A percentile compares a stretch with the other conserved stretches of the same genome.
Conservation (phyloP, 108 stramenopile species). For the Skeletonema menzelii region DNA sequence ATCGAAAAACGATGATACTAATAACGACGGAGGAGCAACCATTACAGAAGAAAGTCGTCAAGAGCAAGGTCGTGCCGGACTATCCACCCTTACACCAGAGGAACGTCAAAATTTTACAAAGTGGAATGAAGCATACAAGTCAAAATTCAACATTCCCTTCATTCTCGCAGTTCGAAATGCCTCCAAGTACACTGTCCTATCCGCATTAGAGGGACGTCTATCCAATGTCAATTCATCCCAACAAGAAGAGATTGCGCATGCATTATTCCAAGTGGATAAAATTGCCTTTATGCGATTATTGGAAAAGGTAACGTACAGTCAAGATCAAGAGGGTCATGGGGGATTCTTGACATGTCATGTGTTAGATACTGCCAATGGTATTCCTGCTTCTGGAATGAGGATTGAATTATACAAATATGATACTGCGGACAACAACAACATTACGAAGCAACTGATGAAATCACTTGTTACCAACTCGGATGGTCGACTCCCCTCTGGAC, state of each 20-base stretch:
- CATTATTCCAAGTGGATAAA: slow-evolving; percentile 83
- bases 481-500: slow-evolving; percentile 76
- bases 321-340: slow-evolving; percentile 42
- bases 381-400: slow-evolving; percentile 75
- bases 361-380: slow-evolving; percentile 84
- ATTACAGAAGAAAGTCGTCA: slow-evolving; percentile 72
- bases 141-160: slow-evolving; percentile 80
- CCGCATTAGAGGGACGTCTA: slow-evolving; percentile 68
- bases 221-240: slow-evolving; percentile 16
- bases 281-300: slow-evolving; percentile 93
- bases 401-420: slow-evolving; percentile 63
- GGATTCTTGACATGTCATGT: slow-evolving; percentile 92
- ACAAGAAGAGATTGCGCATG: slow-evolving; percentile 66
- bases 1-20: slow-evolving; percentile 45
- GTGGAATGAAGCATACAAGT: slow-evolving; percentile 65
- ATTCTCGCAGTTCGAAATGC: slow-evolving; percentile 89
- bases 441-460: slow-evolving; percentile 34
- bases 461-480: slow-evolving; percentile 82
- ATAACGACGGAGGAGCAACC: slow-evolving; percentile 20
- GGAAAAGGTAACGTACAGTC: slow-evolving; percentile 42
- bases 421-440: slow-evolving; percentile 25
- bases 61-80: slow-evolving; percentile 77
- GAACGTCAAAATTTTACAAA: slow-evolving; percentile 58
- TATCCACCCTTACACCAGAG: slow-evolving; percentile 63
- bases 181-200: slow-evolving; percentile 77